A percentile compares a stretch with the other conserved stretches of the same genome.
These are phyloP conservation scores for Parafenestella ontariensis DNA, from an alignment of 2,329 filamentous ascomycete genomes.

Conservation along the genomic window DNA sequence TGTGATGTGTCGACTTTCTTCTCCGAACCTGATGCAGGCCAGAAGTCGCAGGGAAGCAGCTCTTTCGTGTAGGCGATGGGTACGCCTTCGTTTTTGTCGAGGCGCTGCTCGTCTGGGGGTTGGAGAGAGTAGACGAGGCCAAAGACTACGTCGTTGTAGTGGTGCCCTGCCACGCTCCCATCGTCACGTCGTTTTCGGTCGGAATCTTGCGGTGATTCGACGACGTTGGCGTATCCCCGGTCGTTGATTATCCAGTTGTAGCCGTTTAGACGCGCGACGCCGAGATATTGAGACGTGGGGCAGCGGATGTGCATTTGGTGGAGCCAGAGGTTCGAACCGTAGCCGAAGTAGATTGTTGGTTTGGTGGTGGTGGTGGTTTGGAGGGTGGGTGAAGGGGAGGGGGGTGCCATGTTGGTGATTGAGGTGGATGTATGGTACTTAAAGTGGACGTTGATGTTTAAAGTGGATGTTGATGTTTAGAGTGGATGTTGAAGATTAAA, in stretches of 20 bases:
- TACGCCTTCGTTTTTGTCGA: constrained; percentile 65
- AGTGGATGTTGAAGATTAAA: no score
- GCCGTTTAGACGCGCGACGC: constrained; percentile 62
- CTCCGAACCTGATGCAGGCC: constrained; percentile 30
- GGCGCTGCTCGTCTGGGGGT: constrained; percentile 31
- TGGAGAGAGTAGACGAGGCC: constrained; percentile 45
- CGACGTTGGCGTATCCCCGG: constrained; percentile 74
- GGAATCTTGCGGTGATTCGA: constrained; percentile 34
- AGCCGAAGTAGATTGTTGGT: constrained; percentile 69
- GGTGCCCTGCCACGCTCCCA: no score
- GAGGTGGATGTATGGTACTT: no score
- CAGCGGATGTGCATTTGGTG: constrained; percentile 71
- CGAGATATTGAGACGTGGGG: constrained; percentile 61
- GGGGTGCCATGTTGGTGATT: constrained; percentile 12
- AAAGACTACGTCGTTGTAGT: constrained; percentile 48
- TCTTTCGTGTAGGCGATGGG: constrained; percentile 67
- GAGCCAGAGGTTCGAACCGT: constrained; percentile 73
- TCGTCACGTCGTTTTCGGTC: background rate
- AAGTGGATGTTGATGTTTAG: background rate
- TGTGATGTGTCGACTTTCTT: constrained; percentile 24
- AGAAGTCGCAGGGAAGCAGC: constrained; percentile 53
- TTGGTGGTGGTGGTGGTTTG: background rate
- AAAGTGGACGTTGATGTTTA: no score
- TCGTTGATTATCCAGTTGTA: constrained; percentile 73
- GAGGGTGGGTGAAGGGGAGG: no score